phyloP scores from a whole-genome alignment of 495 filamentous ascomycete genomes.

The Daldinia decipiens region DNA sequence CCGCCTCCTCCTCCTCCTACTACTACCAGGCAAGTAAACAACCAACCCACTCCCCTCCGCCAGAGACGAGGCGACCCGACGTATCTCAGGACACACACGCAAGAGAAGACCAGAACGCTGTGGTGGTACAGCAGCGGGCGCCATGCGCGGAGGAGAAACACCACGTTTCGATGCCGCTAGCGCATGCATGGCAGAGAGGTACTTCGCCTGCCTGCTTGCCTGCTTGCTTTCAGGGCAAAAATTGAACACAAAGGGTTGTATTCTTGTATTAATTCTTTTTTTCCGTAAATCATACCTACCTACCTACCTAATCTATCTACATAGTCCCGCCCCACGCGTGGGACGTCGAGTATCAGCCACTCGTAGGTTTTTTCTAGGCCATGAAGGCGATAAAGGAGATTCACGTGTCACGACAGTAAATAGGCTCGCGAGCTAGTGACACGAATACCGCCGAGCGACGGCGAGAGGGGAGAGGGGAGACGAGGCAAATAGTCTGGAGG shows the following conservation, averaged over 20 bases:
- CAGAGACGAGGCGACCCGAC: conserved; percentile 6
- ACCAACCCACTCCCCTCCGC: background rate
- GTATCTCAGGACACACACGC: background rate
- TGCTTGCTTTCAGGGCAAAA: background rate
- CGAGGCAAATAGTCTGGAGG: background rate
- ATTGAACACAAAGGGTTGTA: too few species aligned
- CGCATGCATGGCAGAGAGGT: conserved; percentile 32
- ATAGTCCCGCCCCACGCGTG: conserved; percentile 1
- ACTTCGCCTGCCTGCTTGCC: too few species aligned
- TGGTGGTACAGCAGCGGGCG: conserved; percentile 33
- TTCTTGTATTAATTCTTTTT: background rate
- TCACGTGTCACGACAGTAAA: conserved; percentile 38
- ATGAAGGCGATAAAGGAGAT: conserved; percentile 3
- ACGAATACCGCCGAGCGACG: conserved; percentile 27
- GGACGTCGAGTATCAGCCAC: conserved; percentile 9
- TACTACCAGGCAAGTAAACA: background rate
- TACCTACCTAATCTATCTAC: too few species aligned
- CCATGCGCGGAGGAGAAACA: conserved; percentile 40
- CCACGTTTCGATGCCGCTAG: conserved; percentile 41
- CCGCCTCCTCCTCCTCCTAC: conserved; percentile 10
- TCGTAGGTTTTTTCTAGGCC: conserved; percentile 6
- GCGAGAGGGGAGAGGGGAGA: background rate
- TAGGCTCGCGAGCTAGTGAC: conserved; percentile 31
- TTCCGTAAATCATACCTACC: conserved; percentile 12
- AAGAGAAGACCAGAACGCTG: background rate